Conservation (phyloP, 331 rosid genomes). For the Acacia pycnantha region DNA sequence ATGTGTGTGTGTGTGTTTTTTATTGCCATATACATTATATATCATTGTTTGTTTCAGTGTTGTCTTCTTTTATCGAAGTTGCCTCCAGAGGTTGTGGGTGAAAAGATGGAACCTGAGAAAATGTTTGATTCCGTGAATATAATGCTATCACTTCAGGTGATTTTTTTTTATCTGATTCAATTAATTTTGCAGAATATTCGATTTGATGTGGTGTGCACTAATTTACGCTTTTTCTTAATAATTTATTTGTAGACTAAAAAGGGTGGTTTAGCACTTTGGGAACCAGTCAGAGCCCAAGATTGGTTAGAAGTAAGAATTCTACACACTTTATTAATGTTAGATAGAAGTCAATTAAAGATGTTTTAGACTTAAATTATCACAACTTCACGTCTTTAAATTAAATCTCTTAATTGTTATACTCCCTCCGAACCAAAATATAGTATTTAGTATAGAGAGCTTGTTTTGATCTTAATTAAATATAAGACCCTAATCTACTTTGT, state of each 20-base stretch:
- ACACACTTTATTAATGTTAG: background rate
- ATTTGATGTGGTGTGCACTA: background rate
- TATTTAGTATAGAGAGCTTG: too few relatives aligned
- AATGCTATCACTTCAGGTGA: background rate
- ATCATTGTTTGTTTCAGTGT: background rate
- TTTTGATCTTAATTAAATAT: too few relatives aligned
- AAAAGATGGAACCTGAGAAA: background rate
- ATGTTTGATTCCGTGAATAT: background rate
- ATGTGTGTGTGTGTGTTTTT: too few relatives aligned
- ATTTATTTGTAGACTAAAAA: background rate
- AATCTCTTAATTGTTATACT: too few relatives aligned
- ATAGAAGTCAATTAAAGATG: too few relatives aligned
- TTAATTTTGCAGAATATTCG: background rate
- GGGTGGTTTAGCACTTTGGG: background rate
- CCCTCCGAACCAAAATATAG: too few relatives aligned
- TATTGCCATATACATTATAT: too few relatives aligned
- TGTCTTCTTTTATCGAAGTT: slow-evolving; percentile 1
- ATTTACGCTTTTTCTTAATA: background rate
- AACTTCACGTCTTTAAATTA: too few relatives aligned
- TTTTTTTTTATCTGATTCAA: background rate
- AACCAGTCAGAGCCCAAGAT: background rate
- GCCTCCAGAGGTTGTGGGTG: background rate
- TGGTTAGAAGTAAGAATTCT: background rate
- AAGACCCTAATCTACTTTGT: too few relatives aligned
- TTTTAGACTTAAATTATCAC: background rate